Evolutionary conservation across 2,329 filamentous ascomycete species (phyloP), one percentile per base, ranked within the genome.

Genomic region (Aspergillus sp.): DNA sequence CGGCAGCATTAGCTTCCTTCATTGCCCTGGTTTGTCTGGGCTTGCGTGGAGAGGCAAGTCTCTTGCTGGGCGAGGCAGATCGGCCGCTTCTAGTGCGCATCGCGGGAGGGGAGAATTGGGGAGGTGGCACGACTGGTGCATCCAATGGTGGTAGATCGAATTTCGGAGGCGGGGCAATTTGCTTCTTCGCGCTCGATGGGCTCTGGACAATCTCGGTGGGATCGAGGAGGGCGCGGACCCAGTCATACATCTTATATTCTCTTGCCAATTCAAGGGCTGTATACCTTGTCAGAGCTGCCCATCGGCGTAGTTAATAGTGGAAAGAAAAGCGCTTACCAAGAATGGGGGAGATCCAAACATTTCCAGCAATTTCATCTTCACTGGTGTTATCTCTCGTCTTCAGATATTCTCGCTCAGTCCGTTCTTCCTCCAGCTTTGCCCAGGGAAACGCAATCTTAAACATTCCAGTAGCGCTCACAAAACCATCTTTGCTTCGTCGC

Each of bases 171-270:
- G 88, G 83, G 11, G 79, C 71, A 53, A 96, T 95, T 48, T 77
- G 80, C 71, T 88, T 90, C 51, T 83, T 78, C 43, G 88, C 79
- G 52, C 84, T 85, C 52, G 81, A 81, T 27, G 79, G 74, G 42
- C 75, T 77, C 60, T 79, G 79, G 37, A 74, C 74, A 48, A 97
- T 95, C 27, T 90, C 85, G 50, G 85, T 74, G n/a, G 89, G 83
- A 63, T 97, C 91, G 39, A 98, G 78, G 12, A 98, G 78, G n/a
- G 93, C 93, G 44, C 82, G 82, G 54, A 98, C 88, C 93, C 93
- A 98, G 36, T 85, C 76, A 39, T 78, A 70, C 66, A 97, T 90
- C 44, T 81, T 77, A 66, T 97, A 98, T 67, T 97, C 90, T 37
- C 87, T 82, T 40, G 91, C 88, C 9, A 98, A 78, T 45, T 79